Base-by-base conservation (phyloP, 257 asterid genomes). In the Primulina eburnea region DNA sequence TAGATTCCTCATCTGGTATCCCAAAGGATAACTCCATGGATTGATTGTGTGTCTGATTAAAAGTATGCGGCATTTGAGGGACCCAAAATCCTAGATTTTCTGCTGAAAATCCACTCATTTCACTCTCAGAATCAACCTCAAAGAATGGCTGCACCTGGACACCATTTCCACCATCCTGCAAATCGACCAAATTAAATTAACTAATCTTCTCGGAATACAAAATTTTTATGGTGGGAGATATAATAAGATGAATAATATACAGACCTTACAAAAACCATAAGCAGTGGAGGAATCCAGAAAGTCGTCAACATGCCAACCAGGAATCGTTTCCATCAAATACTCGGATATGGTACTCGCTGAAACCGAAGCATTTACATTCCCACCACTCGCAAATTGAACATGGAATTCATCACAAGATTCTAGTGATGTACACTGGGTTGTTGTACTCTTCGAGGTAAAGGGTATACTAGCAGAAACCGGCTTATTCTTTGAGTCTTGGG, bases 251-350 rank as follows among this genome's bases (percentile, higher is more conserved):
- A 18, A 4, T 67, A 18, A 4, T 67, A 69, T 56, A 71, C 86
- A 73, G 73, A 92, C 97, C 97, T 88, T 82, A 60, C 62, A 80
- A 76, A 80, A 77, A 80, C 81, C 76, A 76, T 28, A 35, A 56
- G 88, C 75, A 33, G 87, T 55, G 17, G 82, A 70, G 8, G 95
- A 77, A 17, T 88, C 92, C 40, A 93, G 83, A 60, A 93, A 78
- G 40, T 93, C 97, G 61, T 93, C 99, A 20, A 90, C 94, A 14
- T 82, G 96, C 97, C 97, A 93, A 4, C 97, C 95, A 0, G 99
- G 99, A 12, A 90, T 47, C 71, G 65, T 90, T 66, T 89, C 95
- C 17, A 82, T 89, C 75, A 94, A 72, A 69, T 90, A 90, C 74
- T 93, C 99, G 0, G 99, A 88, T 69, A 92, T 84, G 78, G 89